Conservation (phyloP, 176 grass and related monocot species). For the Oryza glaberrima region DNA sequence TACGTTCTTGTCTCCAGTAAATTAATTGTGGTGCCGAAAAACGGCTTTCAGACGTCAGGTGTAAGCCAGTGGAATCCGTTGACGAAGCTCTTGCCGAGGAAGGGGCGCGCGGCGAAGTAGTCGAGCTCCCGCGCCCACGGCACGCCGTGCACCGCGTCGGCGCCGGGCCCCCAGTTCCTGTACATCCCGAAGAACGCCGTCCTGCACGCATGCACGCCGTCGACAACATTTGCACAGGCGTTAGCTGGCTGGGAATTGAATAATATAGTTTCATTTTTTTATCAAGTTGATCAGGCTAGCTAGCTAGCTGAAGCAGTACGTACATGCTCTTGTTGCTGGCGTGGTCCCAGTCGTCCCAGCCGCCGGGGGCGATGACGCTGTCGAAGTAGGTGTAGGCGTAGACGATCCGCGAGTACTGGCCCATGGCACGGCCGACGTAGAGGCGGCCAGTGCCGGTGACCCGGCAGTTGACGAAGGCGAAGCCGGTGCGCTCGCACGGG, state of each 20-base stretch:
- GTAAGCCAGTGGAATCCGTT: slow-evolving; percentile 96
- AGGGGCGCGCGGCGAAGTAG: slow-evolving; percentile 74
- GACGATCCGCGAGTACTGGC: slow-evolving; percentile 96
- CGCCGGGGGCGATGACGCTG: slow-evolving; percentile 80
- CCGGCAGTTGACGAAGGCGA: slow-evolving; percentile 88
- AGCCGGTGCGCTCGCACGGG: slow-evolving; percentile 89
- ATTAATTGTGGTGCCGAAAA: neutral
- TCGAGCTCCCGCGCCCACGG: slow-evolving; percentile 90
- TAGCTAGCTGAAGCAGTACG: slow-evolving; percentile 25
- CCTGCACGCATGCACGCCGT: slow-evolving; percentile 33
- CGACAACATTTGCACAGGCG: neutral
- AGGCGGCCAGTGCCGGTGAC: slow-evolving; percentile 79
- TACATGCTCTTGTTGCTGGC: slow-evolving; percentile 97
- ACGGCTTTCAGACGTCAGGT: slow-evolving; percentile 55
- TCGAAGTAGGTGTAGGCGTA: slow-evolving; percentile 98
- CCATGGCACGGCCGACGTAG: slow-evolving; percentile 93
- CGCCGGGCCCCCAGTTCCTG: slow-evolving; percentile 83
- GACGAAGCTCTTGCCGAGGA: slow-evolving; percentile 90
- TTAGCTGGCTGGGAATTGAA: neutral
- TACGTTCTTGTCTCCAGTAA: neutral
- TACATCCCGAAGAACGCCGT: slow-evolving; percentile 93
- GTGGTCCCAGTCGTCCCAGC: slow-evolving; percentile 96
- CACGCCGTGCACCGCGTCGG: slow-evolving; percentile 73
- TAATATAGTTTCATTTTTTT: too few relatives aligned
- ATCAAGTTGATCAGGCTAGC: too few relatives aligned